Base-by-base conservation (phyloP, 2,329 filamentous ascomycete species). In the Cercospora nicotianae region DNA sequence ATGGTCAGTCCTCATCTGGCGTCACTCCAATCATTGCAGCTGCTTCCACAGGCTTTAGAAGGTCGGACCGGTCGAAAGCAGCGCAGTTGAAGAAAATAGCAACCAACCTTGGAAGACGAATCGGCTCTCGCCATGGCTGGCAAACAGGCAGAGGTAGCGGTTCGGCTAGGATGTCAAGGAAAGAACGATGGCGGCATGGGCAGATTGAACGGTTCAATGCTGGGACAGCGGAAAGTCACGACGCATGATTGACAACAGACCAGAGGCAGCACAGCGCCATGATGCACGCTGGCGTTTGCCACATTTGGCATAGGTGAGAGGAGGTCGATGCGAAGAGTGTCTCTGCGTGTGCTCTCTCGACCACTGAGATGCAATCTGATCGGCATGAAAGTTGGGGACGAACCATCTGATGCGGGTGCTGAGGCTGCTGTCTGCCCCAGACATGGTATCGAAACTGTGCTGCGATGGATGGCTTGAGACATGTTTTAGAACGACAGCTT, bases 51-150 rank as follows among this genome's bases (percentile, higher is more conserved):
- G 36, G 45, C 20, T 51, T 23, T 2, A 26, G 20, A 51, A 23
- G 45, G 20, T 16, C 20, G 45, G 42, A 3, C 45, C 6, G 10
- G 8, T 58, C 13, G 26, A 31, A 18, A 16, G 20, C 30, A 9
- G 53, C 12, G 30, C 4, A 5, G 45, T 1, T 13, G 12, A 1
- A 26, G 45, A 13, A 51, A 13, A 48, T 28, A 31, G 51, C 23
- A 20, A 64, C 45, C 20, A 16, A 64, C 62, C 51, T 64, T 64
- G 48, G 62, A 57, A 23, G 62, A 64, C 30, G 62, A 64, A 36
- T 64, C 62, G 48, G 62, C 62, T 42, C 62, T 64, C 9, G 62
- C 62, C 62, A 64, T 64, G 62, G 18, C 31, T 61, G 59, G 18
- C n/a, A 18, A 5, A 30, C 57, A 60, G 20, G 16, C 36, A 42